Evolutionary conservation across 2,329 filamentous ascomycete species (phyloP), one percentile per base, ranked within the genome.

Genomic region (Albophoma yamanashiensis): DNA sequence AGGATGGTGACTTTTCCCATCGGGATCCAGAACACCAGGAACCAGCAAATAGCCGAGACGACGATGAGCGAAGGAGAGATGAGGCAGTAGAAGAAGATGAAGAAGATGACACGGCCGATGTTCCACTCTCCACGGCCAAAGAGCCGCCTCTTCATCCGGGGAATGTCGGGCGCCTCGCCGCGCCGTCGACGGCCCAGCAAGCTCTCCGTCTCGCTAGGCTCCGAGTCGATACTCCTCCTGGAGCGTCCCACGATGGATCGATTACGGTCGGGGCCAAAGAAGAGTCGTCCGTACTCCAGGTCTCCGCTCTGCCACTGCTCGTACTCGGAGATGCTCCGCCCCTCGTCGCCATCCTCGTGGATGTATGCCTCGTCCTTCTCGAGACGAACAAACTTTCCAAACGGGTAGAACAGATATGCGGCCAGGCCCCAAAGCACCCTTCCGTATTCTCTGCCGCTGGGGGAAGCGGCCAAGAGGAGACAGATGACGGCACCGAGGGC

Each of bases 231-330:
- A 73, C 93, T 97, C 68, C 91, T 87, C 69, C 94, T 85, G 62
- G 92, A 89, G 55, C 91, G 87, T 27, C 93, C 94, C 50, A 97
- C 80, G 58, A 97, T 86, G 8, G 92, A 95, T 58, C 89, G 85
- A 66, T 82, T 87, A 62, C 84, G 78, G 59, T 85, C 85, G 3
- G 94, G 94, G 0, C 94, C 95, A 72, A 99, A 99, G 78, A 99
- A 97, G 2, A 99, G 82, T 40, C 93, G 85, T 3, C 94, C 94
- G 72, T 97, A 92, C 74, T 99, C 94, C 40, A 99, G 83, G 69
- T 99, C 94, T 57, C 94, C 94, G 70, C 87, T 97, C 76, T 99
- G 94, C 94, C 94, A 99, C 75, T 96, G 92, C 73, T 99, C 94
- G 71, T 99, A 99, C 76, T 99, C 94, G 68, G 91, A 95, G 69